These are phyloP conservation scores for Epichloe aotearoae DNA, from an alignment of 2,329 filamentous ascomycete species.

Conservation along the genomic window DNA sequence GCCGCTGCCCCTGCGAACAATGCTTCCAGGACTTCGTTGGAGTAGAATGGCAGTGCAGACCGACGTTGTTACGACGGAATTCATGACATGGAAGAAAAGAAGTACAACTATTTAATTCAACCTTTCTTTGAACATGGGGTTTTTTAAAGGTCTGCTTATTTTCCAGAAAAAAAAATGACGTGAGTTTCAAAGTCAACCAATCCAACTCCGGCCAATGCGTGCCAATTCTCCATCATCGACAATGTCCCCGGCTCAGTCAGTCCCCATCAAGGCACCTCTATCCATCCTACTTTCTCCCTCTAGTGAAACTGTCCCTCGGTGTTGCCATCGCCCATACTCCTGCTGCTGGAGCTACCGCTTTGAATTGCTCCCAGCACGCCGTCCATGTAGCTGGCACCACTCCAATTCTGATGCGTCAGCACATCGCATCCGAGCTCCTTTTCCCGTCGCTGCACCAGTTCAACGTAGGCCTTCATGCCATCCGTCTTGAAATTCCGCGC, in stretches of 20 bases:
- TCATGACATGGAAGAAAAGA: too few relatives aligned
- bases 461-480: constrained; percentile 96
- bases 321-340: constrained; percentile 90
- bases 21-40: constrained; percentile 36
- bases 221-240: not conserved
- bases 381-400: constrained; percentile 59
- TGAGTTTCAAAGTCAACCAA: not conserved
- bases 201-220: constrained; percentile 3
- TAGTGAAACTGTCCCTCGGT: constrained; percentile 59
- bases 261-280: not conserved
- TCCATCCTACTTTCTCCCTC: not conserved
- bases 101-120: too few relatives aligned
- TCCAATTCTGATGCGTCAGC: constrained; percentile 89
- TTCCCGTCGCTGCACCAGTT: constrained; percentile 76
- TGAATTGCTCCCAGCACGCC: constrained; percentile 83
- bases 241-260: not conserved
- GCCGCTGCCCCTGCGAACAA: constrained; percentile 45
- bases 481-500: constrained; percentile 73
- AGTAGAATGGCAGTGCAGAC: constrained; percentile 8
- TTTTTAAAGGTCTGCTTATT: too few relatives aligned
- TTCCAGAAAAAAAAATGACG: not conserved
- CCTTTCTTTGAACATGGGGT: too few relatives aligned
- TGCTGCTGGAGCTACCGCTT: constrained; percentile 77
- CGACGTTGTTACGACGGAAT: too few relatives aligned
- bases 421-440: constrained; percentile 87